Base-by-base conservation (phyloP, 2,329 filamentous ascomycete genomes). In the Colletotrichum eremochloae region DNA sequence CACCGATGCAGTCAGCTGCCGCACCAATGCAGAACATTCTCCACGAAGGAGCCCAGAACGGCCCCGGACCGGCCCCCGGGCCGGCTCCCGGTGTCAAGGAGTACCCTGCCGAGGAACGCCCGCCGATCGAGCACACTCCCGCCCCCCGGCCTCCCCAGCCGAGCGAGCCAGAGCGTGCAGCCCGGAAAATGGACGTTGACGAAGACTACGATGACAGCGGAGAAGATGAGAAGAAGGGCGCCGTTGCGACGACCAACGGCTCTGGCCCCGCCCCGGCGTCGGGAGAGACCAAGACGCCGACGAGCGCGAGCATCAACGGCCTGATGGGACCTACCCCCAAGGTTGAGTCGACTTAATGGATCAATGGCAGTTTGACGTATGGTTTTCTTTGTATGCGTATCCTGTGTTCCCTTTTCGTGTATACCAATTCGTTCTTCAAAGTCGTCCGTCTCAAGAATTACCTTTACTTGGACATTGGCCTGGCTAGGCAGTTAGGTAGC, bases 181-280 rank as follows among this genome's bases (percentile, higher is more conserved):
- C 95, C 29, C 89, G 96, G 31, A 97, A 97, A 82, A 97, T 99
- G 90, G 96, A 98, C 8, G 94, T 98, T 29, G 95, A 99, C 76
- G 96, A 99, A 81, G 93, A 98, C 80, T 98, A 99, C 78, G 96
- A 98, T 80, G 96, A 98, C 78, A 96, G 95, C 69, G 94, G 90
- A 5, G 95, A 97, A 75, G 96, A 98, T 72, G 93, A 96, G 69
- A 92, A 92, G 84, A 92, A 92, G 80, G 80, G 81, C 1, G 80
- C 78, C 3, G 76, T 79, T 18, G 77, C 78, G 55, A 78, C 81
- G 20, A 80, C 83, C 0, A 79, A 82, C 18, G 83, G 81, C 6
- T 82, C 85, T 11, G 86, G 83, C 1, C 83, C 87, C 18, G 80
- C 82, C 9, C 86, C 88, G 24, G 81, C 84, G 5, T 81, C 88